Conservation (phyloP, 2,329 filamentous ascomycete species). For the Simplicillium sp. region DNA sequence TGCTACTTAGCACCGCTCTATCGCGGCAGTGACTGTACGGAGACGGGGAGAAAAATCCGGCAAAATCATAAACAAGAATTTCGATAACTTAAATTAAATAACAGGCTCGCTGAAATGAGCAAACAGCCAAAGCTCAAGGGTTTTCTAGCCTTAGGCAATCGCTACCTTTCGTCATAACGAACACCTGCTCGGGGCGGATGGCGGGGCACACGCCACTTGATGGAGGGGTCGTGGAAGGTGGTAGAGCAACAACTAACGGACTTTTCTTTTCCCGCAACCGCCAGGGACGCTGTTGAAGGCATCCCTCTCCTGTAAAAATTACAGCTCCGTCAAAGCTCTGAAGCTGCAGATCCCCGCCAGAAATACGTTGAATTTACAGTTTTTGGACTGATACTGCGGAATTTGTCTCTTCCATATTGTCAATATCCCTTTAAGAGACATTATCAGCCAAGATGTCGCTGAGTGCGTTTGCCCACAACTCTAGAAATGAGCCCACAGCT, state of each 20-base stretch:
- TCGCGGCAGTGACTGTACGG: no score
- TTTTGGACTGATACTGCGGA: constrained; percentile 4
- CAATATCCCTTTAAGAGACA: constrained; percentile 4
- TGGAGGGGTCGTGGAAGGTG: not conserved
- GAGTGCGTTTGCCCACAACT: constrained; percentile 11
- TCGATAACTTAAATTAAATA: no score
- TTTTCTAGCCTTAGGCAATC: no score
- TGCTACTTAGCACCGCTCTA: no score
- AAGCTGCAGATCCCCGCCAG: no score
- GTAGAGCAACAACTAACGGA: constrained; percentile 3
- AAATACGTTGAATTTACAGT: no score
- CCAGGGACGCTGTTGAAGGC: constrained; percentile 7
- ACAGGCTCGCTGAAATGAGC: no score
- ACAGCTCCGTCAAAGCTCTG: constrained; percentile 4
- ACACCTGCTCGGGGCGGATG: no score
- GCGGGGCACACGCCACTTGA: constrained; percentile 2
- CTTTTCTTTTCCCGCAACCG: constrained; percentile 7
- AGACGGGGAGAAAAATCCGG: no score
- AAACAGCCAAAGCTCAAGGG: no score
- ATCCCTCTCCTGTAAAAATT: constrained; percentile 14
- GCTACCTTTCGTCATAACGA: no score
- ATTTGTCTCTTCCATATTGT: constrained; percentile 1
- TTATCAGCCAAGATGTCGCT: constrained; percentile 11
- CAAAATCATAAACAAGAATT: no score
- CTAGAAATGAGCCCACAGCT: constrained; percentile 13